phyloP scores from a whole-genome alignment of 1,284 basidiomycete species.

The Sanghuangporus sanghuang region DNA sequence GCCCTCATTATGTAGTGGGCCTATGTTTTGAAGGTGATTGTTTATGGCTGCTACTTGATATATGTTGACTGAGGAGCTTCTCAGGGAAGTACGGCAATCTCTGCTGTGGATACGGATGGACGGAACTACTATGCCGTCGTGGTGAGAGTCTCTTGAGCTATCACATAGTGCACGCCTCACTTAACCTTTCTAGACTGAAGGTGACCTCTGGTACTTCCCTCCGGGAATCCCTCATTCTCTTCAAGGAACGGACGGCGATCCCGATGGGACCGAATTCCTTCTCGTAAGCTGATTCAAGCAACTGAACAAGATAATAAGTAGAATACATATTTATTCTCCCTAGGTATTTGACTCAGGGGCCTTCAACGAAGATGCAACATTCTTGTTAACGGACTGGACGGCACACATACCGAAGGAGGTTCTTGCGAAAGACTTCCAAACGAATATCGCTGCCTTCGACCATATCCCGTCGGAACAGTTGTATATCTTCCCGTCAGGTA shows the following conservation, averaged over 20 bases:
- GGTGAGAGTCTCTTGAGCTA: neutral
- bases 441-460: constrained; percentile 37
- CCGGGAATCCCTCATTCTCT: constrained; percentile 59
- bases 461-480: constrained; percentile 43
- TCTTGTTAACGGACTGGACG: constrained; percentile 45
- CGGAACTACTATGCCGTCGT: constrained; percentile 34
- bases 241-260: constrained; percentile 52
- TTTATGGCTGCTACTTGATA: neutral
- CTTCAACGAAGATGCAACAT: constrained; percentile 56
- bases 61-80: neutral
- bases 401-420: constrained; percentile 47
- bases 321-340: neutral
- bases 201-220: constrained; percentile 61
- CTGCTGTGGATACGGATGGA: constrained; percentile 55
- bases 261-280: constrained; percentile 63
- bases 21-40: constrained; percentile 51
- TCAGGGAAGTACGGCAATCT: constrained; percentile 58
- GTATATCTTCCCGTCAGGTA: constrained; percentile 50
- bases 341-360: constrained; percentile 41
- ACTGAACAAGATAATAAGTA: neutral
- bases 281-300: constrained; percentile 37
- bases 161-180: constrained; percentile 8
- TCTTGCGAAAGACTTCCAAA: constrained; percentile 48
- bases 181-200: constrained; percentile 23
- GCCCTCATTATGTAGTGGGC: constrained; percentile 45